Base-by-base conservation (phyloP, 164 flowering plant species). In the Magnolia sinica region DNA sequence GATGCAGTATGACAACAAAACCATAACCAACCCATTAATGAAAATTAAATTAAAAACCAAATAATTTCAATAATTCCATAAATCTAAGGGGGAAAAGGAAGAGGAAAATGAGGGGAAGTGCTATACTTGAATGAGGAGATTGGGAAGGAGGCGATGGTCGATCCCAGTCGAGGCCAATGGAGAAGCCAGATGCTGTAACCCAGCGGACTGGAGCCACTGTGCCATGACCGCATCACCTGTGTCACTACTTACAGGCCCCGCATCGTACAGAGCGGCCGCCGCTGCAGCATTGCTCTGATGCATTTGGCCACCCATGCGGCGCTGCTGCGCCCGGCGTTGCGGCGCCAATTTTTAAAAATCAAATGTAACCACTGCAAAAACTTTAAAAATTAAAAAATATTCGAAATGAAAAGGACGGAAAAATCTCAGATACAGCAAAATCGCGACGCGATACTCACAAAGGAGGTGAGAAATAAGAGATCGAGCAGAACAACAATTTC, bases 251-350 rank as follows among this genome's bases (percentile, higher is more conserved):
- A 87, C 76, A 16, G 91, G 81, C 2, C 87, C 94, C 2, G 87
- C 87, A 74, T 96, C 98, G 67, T 90, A 96, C 24, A 24, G 24
- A 24, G 24, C 24, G 24, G 24, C 24, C 24, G 24, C 24, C 24
- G 24, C 24, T 24, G 82, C 82, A 73, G 90, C 89, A 79, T 90
- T 91, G 89, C 87, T 88, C 89, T 96, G 99, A 86, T 92, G 98
- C 95, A 92, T 91, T 90, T 96, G 96, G 87, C 96, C 99, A 82
- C 96, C 96, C 92, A 90, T 88, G 90, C 85, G 97, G 94, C 97
- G 95, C 96, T 64, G 77, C 37, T 89, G 92, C 29, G 88, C 86
- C 64, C 98, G 87, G 79, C 93, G 88, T 88, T 95, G 96, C 3
- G 98, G 98, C 86, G 97, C 98, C 98, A 93, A 92, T 83, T 93